These are phyloP conservation scores for Neurospora discreta DNA, from an alignment of 495 filamentous ascomycete genomes.

Conservation along the genomic window DNA sequence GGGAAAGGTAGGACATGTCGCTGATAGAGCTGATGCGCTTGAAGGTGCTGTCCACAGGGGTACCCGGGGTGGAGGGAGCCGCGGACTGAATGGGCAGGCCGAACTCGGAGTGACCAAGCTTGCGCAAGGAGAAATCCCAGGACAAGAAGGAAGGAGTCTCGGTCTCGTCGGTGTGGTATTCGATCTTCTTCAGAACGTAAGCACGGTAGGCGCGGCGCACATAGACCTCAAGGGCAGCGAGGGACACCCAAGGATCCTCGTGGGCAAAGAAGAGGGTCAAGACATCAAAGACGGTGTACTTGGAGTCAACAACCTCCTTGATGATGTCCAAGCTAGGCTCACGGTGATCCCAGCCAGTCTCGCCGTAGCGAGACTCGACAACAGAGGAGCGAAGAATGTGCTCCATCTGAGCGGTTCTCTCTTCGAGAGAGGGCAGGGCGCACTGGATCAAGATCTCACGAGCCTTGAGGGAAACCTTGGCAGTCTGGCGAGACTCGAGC, in stretches of 20 bases:
- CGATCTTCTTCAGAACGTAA: slow-evolving; percentile 75
- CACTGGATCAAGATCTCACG: slow-evolving; percentile 95
- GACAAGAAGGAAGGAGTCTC: slow-evolving; percentile 76
- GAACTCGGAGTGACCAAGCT: slow-evolving; percentile 82
- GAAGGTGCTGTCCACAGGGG: slow-evolving; percentile 59
- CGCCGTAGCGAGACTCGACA: slow-evolving; percentile 91
- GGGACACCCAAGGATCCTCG: slow-evolving; percentile 85
- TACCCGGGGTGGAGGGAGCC: slow-evolving; percentile 74
- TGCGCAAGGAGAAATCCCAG: slow-evolving; percentile 92
- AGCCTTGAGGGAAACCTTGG: slow-evolving; percentile 94
- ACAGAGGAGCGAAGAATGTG: slow-evolving; percentile 95
- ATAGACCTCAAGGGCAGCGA: slow-evolving; percentile 92
- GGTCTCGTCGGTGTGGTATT: slow-evolving; percentile 65
- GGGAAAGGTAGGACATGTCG: slow-evolving; percentile 81
- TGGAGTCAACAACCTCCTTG: slow-evolving; percentile 96
- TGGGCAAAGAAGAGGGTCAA: slow-evolving; percentile 89
- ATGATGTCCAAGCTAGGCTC: slow-evolving; percentile 77
- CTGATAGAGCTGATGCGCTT: slow-evolving; percentile 86
- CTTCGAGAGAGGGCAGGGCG: slow-evolving; percentile 88
- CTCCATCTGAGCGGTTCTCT: slow-evolving; percentile 93
- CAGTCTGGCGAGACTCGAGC: slow-evolving; percentile 73
- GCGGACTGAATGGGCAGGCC: slow-evolving; percentile 64
- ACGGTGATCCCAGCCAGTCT: slow-evolving; percentile 94
- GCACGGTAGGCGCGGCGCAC: slow-evolving; percentile 94
- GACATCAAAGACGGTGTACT: slow-evolving; percentile 96